Evolutionary conservation across 306 rosid species (phyloP), one percentile per base, ranked within the genome.

Genomic region (Casuarina equisetifolia): DNA sequence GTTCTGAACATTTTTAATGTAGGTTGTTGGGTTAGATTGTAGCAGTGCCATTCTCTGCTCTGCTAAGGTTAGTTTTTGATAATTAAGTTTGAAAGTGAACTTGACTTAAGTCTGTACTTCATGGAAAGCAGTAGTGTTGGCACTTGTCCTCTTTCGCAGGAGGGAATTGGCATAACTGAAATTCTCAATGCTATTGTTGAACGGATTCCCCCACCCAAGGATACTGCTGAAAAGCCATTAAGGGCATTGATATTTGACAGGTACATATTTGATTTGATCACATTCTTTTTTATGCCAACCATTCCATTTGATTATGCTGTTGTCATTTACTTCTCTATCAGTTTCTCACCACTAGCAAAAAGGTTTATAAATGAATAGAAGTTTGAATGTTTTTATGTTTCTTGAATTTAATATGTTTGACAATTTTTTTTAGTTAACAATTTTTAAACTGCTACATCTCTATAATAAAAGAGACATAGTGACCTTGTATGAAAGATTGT

Each of bases 241-340:
- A 83, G 97, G 84, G 96, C 98, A 73, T 84, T 94, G 83, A 94
- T 92, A 82, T 92, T 94, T 82, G 98, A 94, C 71, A 94, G 97
- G 97, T 90, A 82, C 67, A 40, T 67, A 51, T 67, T 76, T 71
- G 17, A 15, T 67, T 39, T 20, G 42, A 17, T 43, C 42, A 59
- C 57, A 43, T 69, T 25, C 44, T 15, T 48, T 46, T 61, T 42
- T 1, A 5, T 48, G 38, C 20, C 42, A 59, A 46, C 61, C 5
- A 48, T 32, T n/a, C 9, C 25, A 46, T 9, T 77, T 54, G 40
- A 25, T 50, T 39, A 42, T 66, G 1, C 71, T 66, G 50, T 66
- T 40, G 45, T 66, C 46, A 3, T 43, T 66, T 66, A 15, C 50
- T 40, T 16, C 7, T 39, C n/a, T 25, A 25, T 25, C 32, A 25